These are phyloP conservation scores for Diaporthe vaccinii DNA, from an alignment of 2,329 filamentous ascomycete species.

Conservation along the genomic window DNA sequence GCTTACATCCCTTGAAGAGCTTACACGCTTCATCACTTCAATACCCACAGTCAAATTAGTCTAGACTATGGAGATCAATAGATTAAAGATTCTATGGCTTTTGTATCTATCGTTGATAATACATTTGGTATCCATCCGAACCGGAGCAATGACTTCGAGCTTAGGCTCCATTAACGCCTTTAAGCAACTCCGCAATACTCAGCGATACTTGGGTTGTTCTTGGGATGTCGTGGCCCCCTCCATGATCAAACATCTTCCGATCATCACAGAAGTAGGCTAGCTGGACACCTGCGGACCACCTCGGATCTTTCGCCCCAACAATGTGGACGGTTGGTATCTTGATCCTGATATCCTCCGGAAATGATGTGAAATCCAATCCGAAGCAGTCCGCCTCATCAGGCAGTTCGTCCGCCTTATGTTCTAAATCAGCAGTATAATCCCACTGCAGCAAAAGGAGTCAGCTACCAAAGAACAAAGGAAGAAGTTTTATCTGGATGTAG, in stretches of 20 bases:
- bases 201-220: conserved; percentile 50
- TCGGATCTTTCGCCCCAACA: conserved; percentile 53
- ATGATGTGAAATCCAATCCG: conserved; percentile 51
- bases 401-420: conserved; percentile 48
- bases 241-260: conserved; percentile 52
- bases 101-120: background rate
- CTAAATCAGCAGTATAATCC: conserved; percentile 50
- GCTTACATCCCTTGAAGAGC: too few species aligned
- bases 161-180: conserved; percentile 31
- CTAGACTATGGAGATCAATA: background rate
- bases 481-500: too few species aligned
- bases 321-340: conserved; percentile 54
- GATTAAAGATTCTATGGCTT: background rate
- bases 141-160: too few species aligned
- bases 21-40: too few species aligned
- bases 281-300: conserved; percentile 53
- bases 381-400: conserved; percentile 50
- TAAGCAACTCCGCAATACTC: conserved; percentile 49
- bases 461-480: too few species aligned
- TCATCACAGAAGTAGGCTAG: conserved; percentile 52
- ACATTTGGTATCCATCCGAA: background rate
- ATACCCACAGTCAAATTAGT: background rate
- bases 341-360: conserved; percentile 50
- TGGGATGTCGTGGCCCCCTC: conserved; percentile 56
- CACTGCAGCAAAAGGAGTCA: too few species aligned